Base-by-base conservation (phyloP, 352 stramenopile species). In the Globisporangium megalacanthum region DNA sequence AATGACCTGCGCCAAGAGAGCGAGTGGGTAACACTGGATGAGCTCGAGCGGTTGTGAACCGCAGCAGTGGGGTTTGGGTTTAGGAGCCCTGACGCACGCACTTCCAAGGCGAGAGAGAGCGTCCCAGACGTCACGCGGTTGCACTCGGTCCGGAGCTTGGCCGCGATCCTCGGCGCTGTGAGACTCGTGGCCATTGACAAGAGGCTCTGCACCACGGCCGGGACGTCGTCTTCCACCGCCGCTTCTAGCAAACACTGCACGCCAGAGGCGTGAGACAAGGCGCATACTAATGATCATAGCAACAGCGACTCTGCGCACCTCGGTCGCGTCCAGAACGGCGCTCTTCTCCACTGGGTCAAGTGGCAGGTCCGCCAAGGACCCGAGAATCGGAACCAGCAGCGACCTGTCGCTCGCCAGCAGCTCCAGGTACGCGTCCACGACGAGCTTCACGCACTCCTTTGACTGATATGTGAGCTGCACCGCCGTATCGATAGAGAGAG, bases 381-480 rank as follows among this genome's bases (percentile, higher is more conserved):
- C 84, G 1, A 94, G 65, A 37, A 94, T 82, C 41, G 84, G 82
- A 22, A 91, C 84, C 7, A 94, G 69, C 47, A 94, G 58, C n/a
- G 75, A 73, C 29, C 79, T 64, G 19, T 94, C 84, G n/a, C 73
- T 88, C 6, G 82, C 64, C 17, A 94, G 63, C 47, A 94, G 66
- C 58, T 92, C 84, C 29, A 89, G 54, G 61, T 91, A 92, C 9
- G 80, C 69, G 49, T 88, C 58, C 8, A 92, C 58, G 4, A 94
- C 84, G 8, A 94, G 54, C n/a, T 79, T 58, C 6, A 92, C 79
- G 60, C 84, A 94, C 52, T 89, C 73, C 36, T 77, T 77, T 1
- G 84, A 92, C 56, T 92, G 82, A 58, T 88, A 92, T 19, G 80
- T 92, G 39, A 94, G 73, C 84, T 91, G 52, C 17, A 54, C 8